Base-by-base conservation (phyloP, 1,284 basidiomycete species). In the Cryptococcus sp. region DNA sequence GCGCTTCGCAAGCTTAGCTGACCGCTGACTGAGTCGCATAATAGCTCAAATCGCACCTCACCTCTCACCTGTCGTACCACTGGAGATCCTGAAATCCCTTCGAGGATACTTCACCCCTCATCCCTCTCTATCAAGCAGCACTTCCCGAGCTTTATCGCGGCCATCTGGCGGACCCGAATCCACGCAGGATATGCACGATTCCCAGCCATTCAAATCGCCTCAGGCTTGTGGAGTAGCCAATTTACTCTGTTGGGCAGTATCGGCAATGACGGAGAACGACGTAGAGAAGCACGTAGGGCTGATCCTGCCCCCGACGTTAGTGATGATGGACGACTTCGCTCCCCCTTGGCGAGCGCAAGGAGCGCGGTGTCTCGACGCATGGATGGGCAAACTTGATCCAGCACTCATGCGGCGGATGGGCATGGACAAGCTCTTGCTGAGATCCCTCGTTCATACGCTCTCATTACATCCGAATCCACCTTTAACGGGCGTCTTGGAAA, bases 311-410 rank as follows among this genome's bases (percentile, higher is more conserved):
- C 77, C 78, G 1, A 77, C 76, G 0, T 51, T 79, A 25, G 69
- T 70, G 27, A 57, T 79, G 56, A 70, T 79, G 70, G 78, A 79
- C 61, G 78, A 79, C 55, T 79, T 69, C 64, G 75, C 78, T 25
- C 71, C 78, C 0, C 45, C 53, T 1, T 79, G 72, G 66, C 69
- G 78, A 1, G 62, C 62, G 4, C 55, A 60, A 27, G 78, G 76
- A 5, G 67, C 69, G 0, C 45, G 53, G 10, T 69, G 72, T 3
- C 65, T 79, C 13, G 50, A 59, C 3, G 47, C 30, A 7, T 75
- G 76, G 74, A 52, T 75, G 4, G 58, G 63, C 11, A 65, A 62
- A 17, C 25, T 76, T 17, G 43, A 50, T 27, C 16, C 57, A 3
- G 62, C 40, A 25, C 62, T 66, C 27, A 65, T 78, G 55, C 62